These are phyloP conservation scores for Dryadomyces sulphureus DNA, from an alignment of 2,329 filamentous ascomycete species.

Conservation along the genomic window DNA sequence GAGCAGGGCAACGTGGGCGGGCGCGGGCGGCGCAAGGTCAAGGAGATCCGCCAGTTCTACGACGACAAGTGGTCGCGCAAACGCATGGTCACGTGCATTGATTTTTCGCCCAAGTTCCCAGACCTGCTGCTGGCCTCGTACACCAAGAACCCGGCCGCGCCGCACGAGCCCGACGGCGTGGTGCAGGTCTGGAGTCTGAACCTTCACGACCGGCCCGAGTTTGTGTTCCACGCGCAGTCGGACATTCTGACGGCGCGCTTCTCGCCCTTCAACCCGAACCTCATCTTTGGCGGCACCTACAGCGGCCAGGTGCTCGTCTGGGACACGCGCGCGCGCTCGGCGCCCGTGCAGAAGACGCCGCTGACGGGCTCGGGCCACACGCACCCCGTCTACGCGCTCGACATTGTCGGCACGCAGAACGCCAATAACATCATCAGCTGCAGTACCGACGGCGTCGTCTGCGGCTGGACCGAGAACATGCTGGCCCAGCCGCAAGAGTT, in stretches of 20 bases:
- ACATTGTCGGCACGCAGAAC: slow-evolving; percentile 95
- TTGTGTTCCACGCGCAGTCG: slow-evolving; percentile 89
- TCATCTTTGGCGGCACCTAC: slow-evolving; percentile 92
- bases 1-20: slow-evolving; percentile 61
- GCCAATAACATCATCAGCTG: slow-evolving; percentile 97
- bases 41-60: slow-evolving; percentile 85
- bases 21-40: slow-evolving; percentile 60
- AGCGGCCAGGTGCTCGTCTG: slow-evolving; percentile 92
- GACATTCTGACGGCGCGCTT: slow-evolving; percentile 94
- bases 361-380: slow-evolving; percentile 90
- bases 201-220: slow-evolving; percentile 86
- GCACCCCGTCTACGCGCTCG: slow-evolving; percentile 88
- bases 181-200: slow-evolving; percentile 97
- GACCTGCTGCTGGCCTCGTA: slow-evolving; percentile 90
- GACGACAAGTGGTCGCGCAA: slow-evolving; percentile 95
- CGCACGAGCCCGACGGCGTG: slow-evolving; percentile 83
- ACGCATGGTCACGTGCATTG: slow-evolving; percentile 88
- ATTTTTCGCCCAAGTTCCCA: slow-evolving; percentile 90
- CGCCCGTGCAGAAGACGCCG: slow-evolving; percentile 89
- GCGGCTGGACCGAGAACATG: slow-evolving; percentile 96
- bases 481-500: slow-evolving; percentile 92
- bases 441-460: slow-evolving; percentile 91
- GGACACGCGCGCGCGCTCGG: slow-evolving; percentile 83
- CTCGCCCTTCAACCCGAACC: slow-evolving; percentile 94
- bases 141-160: slow-evolving; percentile 91